These are phyloP conservation scores for Centella asiatica DNA, from an alignment of 129 eudicot species.

Conservation along the genomic window DNA sequence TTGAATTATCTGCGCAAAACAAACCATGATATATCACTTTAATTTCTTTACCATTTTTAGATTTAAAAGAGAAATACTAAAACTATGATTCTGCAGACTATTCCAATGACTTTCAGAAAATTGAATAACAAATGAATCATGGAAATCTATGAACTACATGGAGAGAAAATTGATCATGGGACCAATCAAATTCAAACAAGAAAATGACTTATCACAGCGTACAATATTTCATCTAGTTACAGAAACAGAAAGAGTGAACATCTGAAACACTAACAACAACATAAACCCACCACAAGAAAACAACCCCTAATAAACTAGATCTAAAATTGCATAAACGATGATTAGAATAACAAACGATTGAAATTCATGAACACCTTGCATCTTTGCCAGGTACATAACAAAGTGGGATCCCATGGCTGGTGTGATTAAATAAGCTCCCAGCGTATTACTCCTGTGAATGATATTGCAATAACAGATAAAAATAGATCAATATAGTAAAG, in stretches of 20 bases:
- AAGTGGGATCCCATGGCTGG: slow-evolving; percentile 91
- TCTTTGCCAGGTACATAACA: slow-evolving; percentile 91
- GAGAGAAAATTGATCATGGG: background rate
- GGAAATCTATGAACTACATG: background rate
- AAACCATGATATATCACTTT: background rate
- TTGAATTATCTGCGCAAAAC: slow-evolving; percentile 57
- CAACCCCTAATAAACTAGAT: background rate
- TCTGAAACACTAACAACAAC: background rate
- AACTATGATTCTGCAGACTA: background rate
- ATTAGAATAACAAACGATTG: background rate
- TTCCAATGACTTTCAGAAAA: background rate
- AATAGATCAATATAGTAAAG: background rate
- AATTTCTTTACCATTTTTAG: no score
- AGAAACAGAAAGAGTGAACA: background rate
- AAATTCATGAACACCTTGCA: slow-evolving; percentile 61
- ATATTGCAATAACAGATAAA: slow-evolving; percentile 1
- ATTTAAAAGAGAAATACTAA: no score
- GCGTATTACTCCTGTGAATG: slow-evolving; percentile 55
- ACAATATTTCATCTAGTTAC: background rate
- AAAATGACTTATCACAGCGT: background rate
- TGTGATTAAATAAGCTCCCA: slow-evolving; percentile 85
- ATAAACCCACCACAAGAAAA: background rate
- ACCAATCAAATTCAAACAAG: background rate
- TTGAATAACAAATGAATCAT: background rate
- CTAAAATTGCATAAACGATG: background rate